Conservation (phyloP, 208 protist genomes). For the Leishmania aethiopica region DNA sequence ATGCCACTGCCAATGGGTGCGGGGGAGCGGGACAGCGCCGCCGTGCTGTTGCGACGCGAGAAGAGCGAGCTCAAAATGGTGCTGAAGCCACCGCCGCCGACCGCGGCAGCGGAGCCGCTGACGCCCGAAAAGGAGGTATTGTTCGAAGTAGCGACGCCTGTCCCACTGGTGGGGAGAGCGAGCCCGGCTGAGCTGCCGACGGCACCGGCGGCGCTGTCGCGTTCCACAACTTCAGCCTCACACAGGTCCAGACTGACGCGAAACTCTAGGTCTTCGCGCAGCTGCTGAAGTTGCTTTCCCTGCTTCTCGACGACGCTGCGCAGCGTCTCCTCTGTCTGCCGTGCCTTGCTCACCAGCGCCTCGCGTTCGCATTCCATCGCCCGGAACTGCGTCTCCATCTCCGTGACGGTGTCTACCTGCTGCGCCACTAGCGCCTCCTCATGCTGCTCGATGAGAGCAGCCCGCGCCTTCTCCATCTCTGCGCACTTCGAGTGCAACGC, state of each 20-base stretch:
- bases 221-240: constrained; percentile 21
- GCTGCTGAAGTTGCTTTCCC: constrained; percentile 29
- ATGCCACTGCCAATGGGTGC: neutral
- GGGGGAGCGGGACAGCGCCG: too few species aligned
- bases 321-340: constrained; percentile 34
- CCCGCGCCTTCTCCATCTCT: neutral
- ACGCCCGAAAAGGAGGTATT: constrained; percentile 11
- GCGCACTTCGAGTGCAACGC: neutral
- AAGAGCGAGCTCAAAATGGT: constrained; percentile 28
- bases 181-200: too few species aligned
- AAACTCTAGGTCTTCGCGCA: constrained; percentile 61
- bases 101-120: neutral
- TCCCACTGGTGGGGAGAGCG: neutral
- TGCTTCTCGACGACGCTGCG: constrained; percentile 19
- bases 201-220: neutral
- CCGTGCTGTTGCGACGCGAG: constrained; percentile 3
- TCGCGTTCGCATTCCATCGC: constrained; percentile 28
- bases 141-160: neutral
- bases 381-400: constrained; percentile 30
- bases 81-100: constrained; percentile 16
- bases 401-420: constrained; percentile 27
- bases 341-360: constrained; percentile 2
- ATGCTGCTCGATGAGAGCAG: neutral
- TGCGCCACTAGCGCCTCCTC: constrained; percentile 12
- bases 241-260: constrained; percentile 46